Percentiles rank a stretch among this genome's conserved stretches.
Conservation (phyloP, 441 rosid genomes). For the Raphanus hybrid region DNA sequence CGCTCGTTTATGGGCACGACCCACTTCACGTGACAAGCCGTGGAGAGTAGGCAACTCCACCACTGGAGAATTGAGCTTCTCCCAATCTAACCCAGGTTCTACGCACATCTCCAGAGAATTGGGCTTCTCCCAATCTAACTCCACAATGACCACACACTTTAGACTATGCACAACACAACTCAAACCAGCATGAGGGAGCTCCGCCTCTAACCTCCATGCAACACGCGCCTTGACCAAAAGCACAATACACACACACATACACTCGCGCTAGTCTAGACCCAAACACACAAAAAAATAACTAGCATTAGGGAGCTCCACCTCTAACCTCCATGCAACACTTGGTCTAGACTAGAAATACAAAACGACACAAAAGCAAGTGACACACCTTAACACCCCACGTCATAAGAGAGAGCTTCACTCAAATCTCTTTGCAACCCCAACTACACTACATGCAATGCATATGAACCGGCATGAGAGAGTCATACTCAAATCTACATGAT, state of each 20-base stretch:
- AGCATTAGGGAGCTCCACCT: neutral
- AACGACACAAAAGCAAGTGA: neutral
- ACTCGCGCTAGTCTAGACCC: neutral
- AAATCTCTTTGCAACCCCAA: neutral
- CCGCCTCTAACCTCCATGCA: neutral
- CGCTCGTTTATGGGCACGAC: neutral
- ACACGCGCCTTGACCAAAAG: neutral
- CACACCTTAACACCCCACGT: neutral
- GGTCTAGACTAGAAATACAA: neutral
- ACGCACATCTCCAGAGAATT: neutral
- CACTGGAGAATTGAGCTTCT: neutral
- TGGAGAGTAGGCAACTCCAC: neutral
- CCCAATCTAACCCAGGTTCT: too few species aligned
- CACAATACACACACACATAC: neutral
- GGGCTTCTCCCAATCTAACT: too few species aligned
- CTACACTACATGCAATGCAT: neutral
- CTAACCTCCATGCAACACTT: neutral
- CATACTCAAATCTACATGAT: neutral
- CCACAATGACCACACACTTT: too few species aligned
- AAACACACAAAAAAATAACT: too few species aligned
- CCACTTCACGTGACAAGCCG: neutral
- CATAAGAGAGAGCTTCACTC: neutral
- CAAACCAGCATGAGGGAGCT: neutral
- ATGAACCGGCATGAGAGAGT: neutral
- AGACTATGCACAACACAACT: neutral